Conservation (phyloP, 768 basidiomycete species). For the Leucogyrophana mollusca region DNA sequence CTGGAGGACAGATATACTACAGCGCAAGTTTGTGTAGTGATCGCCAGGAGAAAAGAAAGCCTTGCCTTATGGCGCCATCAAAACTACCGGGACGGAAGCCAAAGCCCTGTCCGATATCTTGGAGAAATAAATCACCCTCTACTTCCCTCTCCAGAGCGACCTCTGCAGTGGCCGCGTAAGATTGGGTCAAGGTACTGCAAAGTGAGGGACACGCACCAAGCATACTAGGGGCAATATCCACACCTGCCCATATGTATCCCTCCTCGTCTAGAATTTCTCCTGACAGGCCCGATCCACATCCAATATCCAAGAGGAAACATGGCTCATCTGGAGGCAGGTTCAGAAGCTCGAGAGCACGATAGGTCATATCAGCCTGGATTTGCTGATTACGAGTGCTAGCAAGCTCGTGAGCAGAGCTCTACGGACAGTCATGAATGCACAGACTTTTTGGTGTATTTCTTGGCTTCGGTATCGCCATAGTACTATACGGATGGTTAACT, state of each 20-base stretch:
- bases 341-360: slow-evolving; percentile 89
- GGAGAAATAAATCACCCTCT: slow-evolving; percentile 93
- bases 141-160: slow-evolving; percentile 94
- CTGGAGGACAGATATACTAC: slow-evolving; percentile 95
- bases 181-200: neutral
- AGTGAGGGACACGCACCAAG: slow-evolving; percentile 57
- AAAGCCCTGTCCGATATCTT: slow-evolving; percentile 98
- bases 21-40: slow-evolving; percentile 2
- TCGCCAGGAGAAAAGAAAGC: slow-evolving; percentile 3
- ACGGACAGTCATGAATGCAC: slow-evolving; percentile 15
- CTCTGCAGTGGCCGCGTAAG: slow-evolving; percentile 49
- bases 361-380: slow-evolving; percentile 97
- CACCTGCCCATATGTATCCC: slow-evolving; percentile 90
- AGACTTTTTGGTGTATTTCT: slow-evolving; percentile 96
- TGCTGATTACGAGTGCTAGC: slow-evolving; percentile 89
- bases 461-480: slow-evolving; percentile 93
- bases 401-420: slow-evolving; percentile 14
- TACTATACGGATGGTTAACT: slow-evolving; percentile 53
- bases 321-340: slow-evolving; percentile 78
- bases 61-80: slow-evolving; percentile 94
- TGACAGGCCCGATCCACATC: slow-evolving; percentile 94
- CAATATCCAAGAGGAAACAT: slow-evolving; percentile 89
- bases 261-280: slow-evolving; percentile 96
- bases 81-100: slow-evolving; percentile 96
- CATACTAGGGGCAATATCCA: slow-evolving; percentile 97